Percentiles rank a stretch among this genome's conserved stretches.
These are phyloP conservation scores for Plectosphaerella plurivora DNA, from an alignment of 2,329 filamentous ascomycete species.

Conservation along the genomic window DNA sequence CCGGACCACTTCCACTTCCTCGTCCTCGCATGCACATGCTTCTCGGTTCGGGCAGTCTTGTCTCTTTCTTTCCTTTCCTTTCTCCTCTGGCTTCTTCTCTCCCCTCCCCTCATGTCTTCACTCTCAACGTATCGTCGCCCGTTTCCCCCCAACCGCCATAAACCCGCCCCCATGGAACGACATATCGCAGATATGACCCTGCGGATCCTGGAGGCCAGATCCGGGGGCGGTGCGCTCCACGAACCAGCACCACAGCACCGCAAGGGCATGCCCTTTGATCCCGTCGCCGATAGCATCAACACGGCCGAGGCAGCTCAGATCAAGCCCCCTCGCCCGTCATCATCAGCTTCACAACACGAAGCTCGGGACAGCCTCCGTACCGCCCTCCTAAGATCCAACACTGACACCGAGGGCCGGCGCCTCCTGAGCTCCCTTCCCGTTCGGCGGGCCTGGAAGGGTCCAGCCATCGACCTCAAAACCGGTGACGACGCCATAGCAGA, in stretches of 20 bases:
- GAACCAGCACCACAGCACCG: background rate
- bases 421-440: background rate
- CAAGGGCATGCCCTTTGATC: background rate
- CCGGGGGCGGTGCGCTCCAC: background rate
- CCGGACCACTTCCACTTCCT: background rate
- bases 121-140: background rate
- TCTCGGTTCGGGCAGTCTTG: no score
- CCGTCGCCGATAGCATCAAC: background rate
- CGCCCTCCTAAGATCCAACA: background rate
- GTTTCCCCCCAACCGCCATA: background rate
- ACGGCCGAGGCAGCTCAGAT: background rate
- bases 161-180: background rate
- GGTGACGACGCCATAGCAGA: constrained; percentile 6
- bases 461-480: background rate
- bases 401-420: background rate
- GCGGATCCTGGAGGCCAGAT: background rate
- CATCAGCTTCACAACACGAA: background rate
- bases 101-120: background rate
- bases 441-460: constrained; percentile 4
- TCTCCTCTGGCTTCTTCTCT: no score
- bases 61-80: no score
- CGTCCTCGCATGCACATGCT: no score
- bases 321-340: background rate
- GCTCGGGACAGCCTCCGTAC: background rate
- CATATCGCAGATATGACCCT: background rate